Base-by-base conservation (phyloP, 2,329 filamentous ascomycete genomes). In the Rutstroemia sp. region DNA sequence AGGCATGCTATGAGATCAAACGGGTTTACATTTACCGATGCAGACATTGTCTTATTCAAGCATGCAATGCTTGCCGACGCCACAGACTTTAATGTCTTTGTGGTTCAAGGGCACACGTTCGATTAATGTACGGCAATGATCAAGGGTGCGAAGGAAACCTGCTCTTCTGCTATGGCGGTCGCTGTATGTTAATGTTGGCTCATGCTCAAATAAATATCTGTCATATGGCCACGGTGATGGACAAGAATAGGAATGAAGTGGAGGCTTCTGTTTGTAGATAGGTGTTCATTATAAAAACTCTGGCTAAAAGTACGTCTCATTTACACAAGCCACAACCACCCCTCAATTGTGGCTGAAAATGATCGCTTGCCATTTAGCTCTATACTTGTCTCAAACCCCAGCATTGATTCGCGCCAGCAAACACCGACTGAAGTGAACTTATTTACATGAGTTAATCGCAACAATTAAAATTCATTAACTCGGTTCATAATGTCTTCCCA, bases 11-110 rank as follows among this genome's bases (percentile, higher is more conserved):
- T 7, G 42, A 74, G 16, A 5, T 17, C 1, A 64, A 79, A 39
- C 67, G 61, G 0, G 0, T 58, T 0, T 81, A 68, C 58, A 77
- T 81, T 16, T 75, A 70, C 17, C 72, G 76, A 56, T 79, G 78
- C 58, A 48, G 46, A 0, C 68, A 72, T 48, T 82, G 79, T 53
- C 63, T 64, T 3, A 62, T 78, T 2, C 64, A 69, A 62, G 74
- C 71, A 12, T 82, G 78, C 54, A 68, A 72, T 14, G 63, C 71
- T 2, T 81, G 78, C 55, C 65, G 72, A 27, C 70, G 59, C 36
- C 76, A 81, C 55, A 71, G 75, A n/a, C 39, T 57, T 17, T 58
- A 46, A 52, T 30, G 40, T 34, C 9, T 14, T 34, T 34, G 10
- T 34, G 30, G 30, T 34, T 34, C 30, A 34, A 34, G 10, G 30